These are phyloP conservation scores for Lachnellula cervina DNA, from an alignment of 2,329 filamentous ascomycete genomes.

Conservation along the genomic window DNA sequence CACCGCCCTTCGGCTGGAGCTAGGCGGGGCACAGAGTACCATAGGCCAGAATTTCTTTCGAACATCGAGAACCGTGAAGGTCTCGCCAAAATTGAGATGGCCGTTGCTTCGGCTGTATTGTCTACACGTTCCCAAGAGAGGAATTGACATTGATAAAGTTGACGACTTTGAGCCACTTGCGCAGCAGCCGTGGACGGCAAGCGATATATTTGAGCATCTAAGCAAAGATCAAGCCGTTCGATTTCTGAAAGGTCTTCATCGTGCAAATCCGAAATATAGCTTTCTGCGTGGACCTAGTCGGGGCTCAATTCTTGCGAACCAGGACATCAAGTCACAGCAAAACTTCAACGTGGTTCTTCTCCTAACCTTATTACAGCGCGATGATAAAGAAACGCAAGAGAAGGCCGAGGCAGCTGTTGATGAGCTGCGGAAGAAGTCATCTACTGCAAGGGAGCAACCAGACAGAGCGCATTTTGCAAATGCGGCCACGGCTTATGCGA, in stretches of 20 bases:
- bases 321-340: background rate
- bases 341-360: conserved; percentile 12
- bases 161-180: conserved; percentile 7
- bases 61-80: background rate
- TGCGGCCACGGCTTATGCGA: conserved; percentile 28
- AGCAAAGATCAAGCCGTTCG: conserved; percentile 7
- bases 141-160: conserved; percentile 9
- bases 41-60: conserved; percentile 7
- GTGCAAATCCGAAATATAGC: conserved; percentile 2
- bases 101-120: conserved; percentile 12
- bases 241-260: conserved; percentile 5
- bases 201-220: conserved; percentile 9
- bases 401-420: conserved; percentile 5
- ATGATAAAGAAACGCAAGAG: conserved; percentile 2
- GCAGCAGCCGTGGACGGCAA: conserved; percentile 7
- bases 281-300: conserved; percentile 2
- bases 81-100: conserved; percentile 8
- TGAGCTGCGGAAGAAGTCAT: conserved; percentile 14
- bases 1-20: conserved; percentile 6
- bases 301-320: conserved; percentile 5
- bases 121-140: conserved; percentile 10
- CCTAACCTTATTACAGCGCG: conserved; percentile 8
- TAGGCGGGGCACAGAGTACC: conserved; percentile 2
- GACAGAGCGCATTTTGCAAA: conserved; percentile 29
- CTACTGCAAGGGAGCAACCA: conserved; percentile 23